A percentile compares a stretch with the other conserved stretches of the same genome.
Conservation (phyloP, 2,329 filamentous ascomycete species). For the Alternaria ethzedia region DNA sequence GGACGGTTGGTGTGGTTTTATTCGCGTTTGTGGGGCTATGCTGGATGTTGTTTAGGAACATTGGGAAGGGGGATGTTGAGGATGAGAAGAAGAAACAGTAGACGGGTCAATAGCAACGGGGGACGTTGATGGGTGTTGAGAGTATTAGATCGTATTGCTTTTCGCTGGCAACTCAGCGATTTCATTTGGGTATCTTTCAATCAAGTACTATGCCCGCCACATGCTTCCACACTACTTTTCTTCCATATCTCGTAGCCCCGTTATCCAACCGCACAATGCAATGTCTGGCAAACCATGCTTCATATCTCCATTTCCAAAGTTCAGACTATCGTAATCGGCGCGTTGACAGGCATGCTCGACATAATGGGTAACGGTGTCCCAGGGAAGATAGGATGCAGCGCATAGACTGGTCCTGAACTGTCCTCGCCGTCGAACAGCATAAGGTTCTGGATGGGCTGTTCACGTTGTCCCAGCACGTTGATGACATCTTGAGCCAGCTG, state of each 20-base stretch:
- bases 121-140: not conserved
- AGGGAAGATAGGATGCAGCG: constrained; percentile 72
- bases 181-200: constrained; percentile 14
- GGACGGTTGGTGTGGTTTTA: constrained; percentile 52
- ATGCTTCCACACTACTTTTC: not conserved
- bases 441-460: constrained; percentile 96
- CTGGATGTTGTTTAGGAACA: constrained; percentile 47
- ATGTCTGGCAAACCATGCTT: not conserved
- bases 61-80: constrained; percentile 2
- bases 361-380: constrained; percentile 34
- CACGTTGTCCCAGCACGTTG: constrained; percentile 87
- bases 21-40: constrained; percentile 54
- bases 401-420: constrained; percentile 79
- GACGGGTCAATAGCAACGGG: not conserved
- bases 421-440: constrained; percentile 87
- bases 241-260: not conserved
- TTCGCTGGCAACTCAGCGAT: constrained; percentile 1
- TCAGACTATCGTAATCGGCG: constrained; percentile 25
- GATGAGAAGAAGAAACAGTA: constrained; percentile 29
- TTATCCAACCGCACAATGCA: not conserved
- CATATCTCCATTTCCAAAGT: not conserved
- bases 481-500: constrained; percentile 95
- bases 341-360: constrained; percentile 28
- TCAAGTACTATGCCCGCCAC: not conserved
- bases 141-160: not conserved